Evolutionary conservation across 2,329 filamentous ascomycete genomes (phyloP), one percentile per base, ranked within the genome.

Genomic region (Aspergillus neotritici): DNA sequence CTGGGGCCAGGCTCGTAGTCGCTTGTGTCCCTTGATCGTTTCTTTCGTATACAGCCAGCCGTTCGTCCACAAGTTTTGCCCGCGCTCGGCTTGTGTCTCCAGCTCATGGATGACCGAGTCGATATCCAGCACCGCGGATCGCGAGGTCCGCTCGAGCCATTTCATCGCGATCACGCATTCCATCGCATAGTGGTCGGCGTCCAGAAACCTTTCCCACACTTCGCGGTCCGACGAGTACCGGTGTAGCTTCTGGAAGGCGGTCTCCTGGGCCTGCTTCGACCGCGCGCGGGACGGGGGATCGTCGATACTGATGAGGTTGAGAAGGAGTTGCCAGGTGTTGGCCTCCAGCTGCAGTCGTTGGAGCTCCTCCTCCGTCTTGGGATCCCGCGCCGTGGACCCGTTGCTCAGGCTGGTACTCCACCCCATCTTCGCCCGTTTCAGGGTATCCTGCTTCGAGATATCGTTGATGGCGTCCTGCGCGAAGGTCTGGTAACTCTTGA

Each of bases 21-120:
- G 82, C 71, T 97, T 98, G 62, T 87, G 82, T 44, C 86, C 79
- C 71, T 98, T 98, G 66, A 98, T 88, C 37, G 84, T 83, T 46
- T 87, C 82, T 50, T 89, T 86, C 0, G 93, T 96, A 63, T 95
- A 88, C 50, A 96, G 79, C 87, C 90, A 96, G 32, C 91, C 91
- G 62, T 89, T 83, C 21, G 86, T 82, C 70, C 93, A 87, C 8
- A 90, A 81, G 38, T 90, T 87, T 38, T 71, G 68, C 8, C 86
- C 85, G 56, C 87, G 76, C 47, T 91, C 86, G 10, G 87, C 84
- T 49, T 82, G 82, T 47, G 81, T 76, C 61, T 90, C 84, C 41
- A 90, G 76, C 43, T 91, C 84, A 40, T 82, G 77, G 39, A 90
- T 84, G 21, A 94, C 72, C 17, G 83, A 79, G 52, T 90, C 81